Percentiles rank a stretch among this genome's conserved stretches.
phyloP scores from a whole-genome alignment of 2,329 filamentous ascomycete genomes.

The Myriosclerotinia curreyana region DNA sequence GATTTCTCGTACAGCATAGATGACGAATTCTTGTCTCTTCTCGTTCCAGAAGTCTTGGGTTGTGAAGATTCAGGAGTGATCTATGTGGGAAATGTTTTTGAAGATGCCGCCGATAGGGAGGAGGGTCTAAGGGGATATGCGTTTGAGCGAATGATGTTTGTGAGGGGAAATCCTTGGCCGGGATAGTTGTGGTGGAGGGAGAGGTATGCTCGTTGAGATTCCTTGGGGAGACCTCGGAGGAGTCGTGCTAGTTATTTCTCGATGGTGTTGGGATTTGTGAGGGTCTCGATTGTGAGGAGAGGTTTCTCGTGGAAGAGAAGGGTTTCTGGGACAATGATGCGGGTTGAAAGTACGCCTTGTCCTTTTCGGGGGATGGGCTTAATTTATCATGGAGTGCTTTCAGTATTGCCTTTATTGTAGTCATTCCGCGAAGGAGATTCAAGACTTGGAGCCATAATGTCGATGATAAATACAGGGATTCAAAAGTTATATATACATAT shows the following conservation, averaged over 20 bases:
- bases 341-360: constrained; percentile 32
- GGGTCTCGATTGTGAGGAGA: constrained; percentile 34
- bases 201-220: constrained; percentile 32
- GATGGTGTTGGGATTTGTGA: constrained; percentile 27
- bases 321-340: constrained; percentile 34
- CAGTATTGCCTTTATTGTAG: constrained; percentile 1
- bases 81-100: constrained; percentile 32
- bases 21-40: constrained; percentile 26
- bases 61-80: constrained; percentile 35
- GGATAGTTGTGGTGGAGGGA: constrained; percentile 36
- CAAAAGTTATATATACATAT: background rate
- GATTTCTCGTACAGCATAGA: constrained; percentile 32
- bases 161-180: constrained; percentile 27
- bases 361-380: constrained; percentile 35
- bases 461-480: background rate
- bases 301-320: constrained; percentile 36
- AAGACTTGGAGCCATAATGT: constrained; percentile 26
- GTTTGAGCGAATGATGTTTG: constrained; percentile 35
- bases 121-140: constrained; percentile 33
- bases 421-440: constrained; percentile 16
- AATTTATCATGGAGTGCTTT: constrained; percentile 28
- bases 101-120: constrained; percentile 34
- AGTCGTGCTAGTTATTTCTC: constrained; percentile 31
- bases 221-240: constrained; percentile 27
- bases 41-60: constrained; percentile 35